phyloP scores from a whole-genome alignment of 208 protist species.

The Strigomonas galati region DNA sequence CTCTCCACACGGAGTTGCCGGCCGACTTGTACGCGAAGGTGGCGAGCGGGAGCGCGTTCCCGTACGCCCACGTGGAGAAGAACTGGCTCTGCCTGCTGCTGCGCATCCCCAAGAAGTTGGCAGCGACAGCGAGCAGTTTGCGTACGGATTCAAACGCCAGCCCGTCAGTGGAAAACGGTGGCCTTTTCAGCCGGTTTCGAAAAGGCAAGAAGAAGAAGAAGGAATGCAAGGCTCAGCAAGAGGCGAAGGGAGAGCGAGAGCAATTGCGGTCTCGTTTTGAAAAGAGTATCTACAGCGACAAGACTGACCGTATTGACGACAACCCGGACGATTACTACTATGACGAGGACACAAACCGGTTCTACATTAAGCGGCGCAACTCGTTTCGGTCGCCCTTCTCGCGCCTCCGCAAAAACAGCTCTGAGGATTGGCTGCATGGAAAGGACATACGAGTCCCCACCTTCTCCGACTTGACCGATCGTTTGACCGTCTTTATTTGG shows the following conservation, averaged over 20 bases:
- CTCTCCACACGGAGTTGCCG: conserved; percentile 28
- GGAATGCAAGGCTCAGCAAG: too few species aligned
- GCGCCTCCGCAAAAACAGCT: too few species aligned
- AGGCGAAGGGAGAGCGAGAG: too few species aligned
- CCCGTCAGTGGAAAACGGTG: too few species aligned
- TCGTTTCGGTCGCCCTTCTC: not conserved
- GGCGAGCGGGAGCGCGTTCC: conserved; percentile 27
- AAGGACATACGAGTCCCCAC: not conserved
- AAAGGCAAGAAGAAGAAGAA: too few species aligned
- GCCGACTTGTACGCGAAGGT: conserved; percentile 34
- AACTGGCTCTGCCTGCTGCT: conserved; percentile 47
- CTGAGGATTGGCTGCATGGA: too few species aligned
- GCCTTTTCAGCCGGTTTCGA: too few species aligned
- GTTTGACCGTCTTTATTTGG: conserved; percentile 38
- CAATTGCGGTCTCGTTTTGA: too few species aligned
- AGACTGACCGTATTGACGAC: not conserved
- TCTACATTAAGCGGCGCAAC: conserved; percentile 1
- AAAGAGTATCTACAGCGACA: not conserved
- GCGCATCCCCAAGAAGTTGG: conserved; percentile 21
- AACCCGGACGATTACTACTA: conserved; percentile 16
- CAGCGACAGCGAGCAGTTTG: not conserved
- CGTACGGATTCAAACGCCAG: too few species aligned
- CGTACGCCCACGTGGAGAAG: conserved; percentile 36
- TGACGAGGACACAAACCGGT: conserved; percentile 20
- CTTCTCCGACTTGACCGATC: conserved; percentile 40